These are phyloP conservation scores for Coniferiporia sulphurascens DNA, from an alignment of 1,284 basidiomycete genomes.

Conservation along the genomic window DNA sequence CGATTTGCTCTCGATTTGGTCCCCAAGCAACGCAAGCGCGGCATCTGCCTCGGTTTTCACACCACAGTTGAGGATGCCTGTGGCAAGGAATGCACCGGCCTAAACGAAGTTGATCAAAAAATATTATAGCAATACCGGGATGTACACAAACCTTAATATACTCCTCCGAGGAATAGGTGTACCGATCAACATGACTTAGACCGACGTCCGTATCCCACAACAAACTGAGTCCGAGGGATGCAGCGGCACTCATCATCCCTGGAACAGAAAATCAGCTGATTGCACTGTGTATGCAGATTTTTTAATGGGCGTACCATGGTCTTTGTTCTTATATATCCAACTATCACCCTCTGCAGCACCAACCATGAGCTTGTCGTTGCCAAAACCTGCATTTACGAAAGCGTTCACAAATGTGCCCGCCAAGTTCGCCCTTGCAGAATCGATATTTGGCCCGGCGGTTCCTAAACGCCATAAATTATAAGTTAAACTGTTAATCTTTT, in stretches of 20 bases:
- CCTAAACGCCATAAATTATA: constrained; percentile 32
- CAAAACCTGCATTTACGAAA: constrained; percentile 98
- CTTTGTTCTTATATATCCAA: constrained; percentile 99
- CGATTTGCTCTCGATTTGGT: constrained; percentile 89
- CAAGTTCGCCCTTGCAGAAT: constrained; percentile 92
- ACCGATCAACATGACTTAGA: constrained; percentile 94
- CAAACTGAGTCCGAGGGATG: constrained; percentile 88
- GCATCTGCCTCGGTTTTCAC: constrained; percentile 94
- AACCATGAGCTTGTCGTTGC: constrained; percentile 98
- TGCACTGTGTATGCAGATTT: background rate
- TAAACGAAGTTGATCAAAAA: constrained; percentile 25
- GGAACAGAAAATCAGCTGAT: background rate
- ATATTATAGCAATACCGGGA: constrained; percentile 1
- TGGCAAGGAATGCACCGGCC: constrained; percentile 94
- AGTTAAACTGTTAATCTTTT: background rate
- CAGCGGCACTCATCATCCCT: constrained; percentile 97
- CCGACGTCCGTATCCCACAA: constrained; percentile 98
- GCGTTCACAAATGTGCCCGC: constrained; percentile 98
- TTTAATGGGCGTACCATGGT: constrained; percentile 63
- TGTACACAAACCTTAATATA: constrained; percentile 73
- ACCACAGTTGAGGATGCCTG: constrained; percentile 87
- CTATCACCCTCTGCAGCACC: constrained; percentile 93
- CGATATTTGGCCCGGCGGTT: constrained; percentile 67
- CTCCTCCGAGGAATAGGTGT: constrained; percentile 95
- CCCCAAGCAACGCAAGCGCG: constrained; percentile 86